Evolutionary conservation across 306 rosid species (phyloP).

Genomic region (Casuarina glauca): DNA sequence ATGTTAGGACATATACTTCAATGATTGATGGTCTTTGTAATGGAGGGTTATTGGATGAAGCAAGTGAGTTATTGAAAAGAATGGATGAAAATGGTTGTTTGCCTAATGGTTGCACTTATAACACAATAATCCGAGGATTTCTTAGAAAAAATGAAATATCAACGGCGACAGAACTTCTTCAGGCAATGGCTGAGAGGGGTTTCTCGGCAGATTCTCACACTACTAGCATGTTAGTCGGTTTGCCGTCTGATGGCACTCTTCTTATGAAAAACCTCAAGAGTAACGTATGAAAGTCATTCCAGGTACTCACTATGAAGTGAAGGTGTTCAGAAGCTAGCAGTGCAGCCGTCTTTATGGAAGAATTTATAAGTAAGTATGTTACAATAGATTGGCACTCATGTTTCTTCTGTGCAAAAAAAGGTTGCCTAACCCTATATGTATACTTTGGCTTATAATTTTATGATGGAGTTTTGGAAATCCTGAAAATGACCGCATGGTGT

Average conservation of each 20-base stretch:
- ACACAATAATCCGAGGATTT: constrained; percentile 1
- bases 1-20: constrained; percentile 28
- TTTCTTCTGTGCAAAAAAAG: too few relatives aligned
- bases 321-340: neutral
- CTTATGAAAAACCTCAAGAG: neutral
- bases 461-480: too few relatives aligned
- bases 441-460: too few relatives aligned
- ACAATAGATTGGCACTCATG: too few relatives aligned
- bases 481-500: too few relatives aligned
- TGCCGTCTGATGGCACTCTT: neutral
- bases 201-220: neutral
- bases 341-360: neutral
- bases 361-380: neutral
- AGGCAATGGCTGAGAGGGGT: neutral
- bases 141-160: neutral
- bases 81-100: constrained; percentile 1
- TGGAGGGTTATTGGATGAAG: constrained; percentile 26
- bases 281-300: neutral
- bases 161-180: neutral
- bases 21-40: constrained; percentile 42
- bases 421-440: too few relatives aligned
- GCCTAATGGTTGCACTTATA: neutral
- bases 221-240: neutral
- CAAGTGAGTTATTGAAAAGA: neutral
- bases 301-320: neutral